Base-by-base conservation (phyloP, 2,329 filamentous ascomycete genomes). In the Madurella fahalii region DNA sequence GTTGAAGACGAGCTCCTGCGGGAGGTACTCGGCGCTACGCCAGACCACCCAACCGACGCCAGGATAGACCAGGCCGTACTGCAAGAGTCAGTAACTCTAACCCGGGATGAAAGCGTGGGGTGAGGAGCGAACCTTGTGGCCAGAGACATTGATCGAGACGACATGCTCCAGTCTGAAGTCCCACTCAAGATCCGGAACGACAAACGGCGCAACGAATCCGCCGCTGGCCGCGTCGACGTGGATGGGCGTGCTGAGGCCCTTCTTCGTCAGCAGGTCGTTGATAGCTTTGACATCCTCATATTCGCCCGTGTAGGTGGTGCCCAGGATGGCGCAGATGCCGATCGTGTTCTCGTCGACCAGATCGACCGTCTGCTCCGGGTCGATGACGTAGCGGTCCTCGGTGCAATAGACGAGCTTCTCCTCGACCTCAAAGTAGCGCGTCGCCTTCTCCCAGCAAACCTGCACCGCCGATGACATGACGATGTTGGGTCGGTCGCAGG, bases 391-490 rank as follows among this genome's bases (percentile, higher is more conserved):
- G 58, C 84, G 76, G 0, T 84, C 79, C 2, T 73, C 71, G 0
- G 80, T 80, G 71, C 83, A 86, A 70, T 82, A 84, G 32, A 86
- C 82, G 9, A 81, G 91, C 73, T 89, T 90, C 77, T 96, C 92
- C 63, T 96, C 93, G 41, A 96, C 82, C 66, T 97, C 93, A 65
- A 95, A 94, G 75, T 95, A 95, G 49, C 90, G 81, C 4, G 87
- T 84, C 0, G 87, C 86, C 77, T 96, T 96, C 72, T 96, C 91
- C 92, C 92, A 96, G 79, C 91, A 96, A 40, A 96, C 93, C 74
- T 97, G 93, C 2, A 96, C 93, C 32, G 93, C 92, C 25, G 89
- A 90, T 65, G 89, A 94, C 93, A 97, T 96, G 77, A 97, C 77
- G 58, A 97, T 86, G 74, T 97, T 97, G 52, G 93, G 93, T 43